Percentiles rank a stretch among this genome's conserved stretches.
Evolutionary conservation across 495 filamentous ascomycete species (phyloP).

Genomic region (Entonaema liquescens): DNA sequence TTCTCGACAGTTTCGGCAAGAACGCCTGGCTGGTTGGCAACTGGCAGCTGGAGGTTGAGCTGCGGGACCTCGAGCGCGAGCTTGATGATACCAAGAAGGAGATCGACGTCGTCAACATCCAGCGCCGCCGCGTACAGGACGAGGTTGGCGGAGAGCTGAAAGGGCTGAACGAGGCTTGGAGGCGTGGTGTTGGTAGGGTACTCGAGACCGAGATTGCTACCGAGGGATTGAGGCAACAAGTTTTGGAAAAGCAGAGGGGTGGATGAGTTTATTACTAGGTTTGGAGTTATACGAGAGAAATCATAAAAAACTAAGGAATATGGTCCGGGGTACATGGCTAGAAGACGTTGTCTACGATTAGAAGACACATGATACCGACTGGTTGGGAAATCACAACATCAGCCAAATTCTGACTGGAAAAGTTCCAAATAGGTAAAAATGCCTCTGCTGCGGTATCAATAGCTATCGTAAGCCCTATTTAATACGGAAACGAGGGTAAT

Average conservation of each 20-base stretch:
- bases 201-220: conserved; percentile 80
- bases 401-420: conserved; percentile 6
- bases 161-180: conserved; percentile 77
- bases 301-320: background rate
- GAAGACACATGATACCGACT: background rate
- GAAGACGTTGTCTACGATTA: background rate
- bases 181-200: conserved; percentile 71
- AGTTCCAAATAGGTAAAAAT: conserved; percentile 17
- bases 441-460: conserved; percentile 41
- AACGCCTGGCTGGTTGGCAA: conserved; percentile 93
- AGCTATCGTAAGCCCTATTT: conserved; percentile 33
- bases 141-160: conserved; percentile 71
- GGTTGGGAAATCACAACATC: background rate
- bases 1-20: conserved; percentile 82
- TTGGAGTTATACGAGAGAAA: background rate
- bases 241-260: conserved; percentile 47
- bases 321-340: background rate
- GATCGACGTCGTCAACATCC: conserved; percentile 74
- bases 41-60: conserved; percentile 74
- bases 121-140: conserved; percentile 75
- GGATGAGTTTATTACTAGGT: conserved; percentile 7
- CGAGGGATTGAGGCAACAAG: conserved; percentile 67
- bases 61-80: conserved; percentile 78
- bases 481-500: conserved; percentile 39
- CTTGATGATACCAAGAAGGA: conserved; percentile 70